These are phyloP conservation scores for Trichoderma gracile DNA, from an alignment of 2,329 filamentous ascomycete genomes.

Conservation along the genomic window DNA sequence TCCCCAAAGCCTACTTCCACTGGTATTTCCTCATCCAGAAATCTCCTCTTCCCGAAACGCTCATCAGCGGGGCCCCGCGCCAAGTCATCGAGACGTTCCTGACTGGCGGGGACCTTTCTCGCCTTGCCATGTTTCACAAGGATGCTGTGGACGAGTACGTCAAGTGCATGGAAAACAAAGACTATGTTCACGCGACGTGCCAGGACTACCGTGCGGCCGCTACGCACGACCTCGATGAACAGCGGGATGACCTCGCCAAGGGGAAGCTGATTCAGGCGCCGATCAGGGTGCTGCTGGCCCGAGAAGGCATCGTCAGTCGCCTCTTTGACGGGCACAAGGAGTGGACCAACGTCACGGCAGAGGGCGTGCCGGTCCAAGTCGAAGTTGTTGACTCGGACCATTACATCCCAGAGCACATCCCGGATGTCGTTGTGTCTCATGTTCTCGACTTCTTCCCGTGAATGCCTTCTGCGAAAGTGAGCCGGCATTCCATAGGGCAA, in stretches of 20 bases:
- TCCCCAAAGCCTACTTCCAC: constrained; percentile 56
- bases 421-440: constrained; percentile 44
- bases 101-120: constrained; percentile 33
- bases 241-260: constrained; percentile 46
- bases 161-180: constrained; percentile 43
- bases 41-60: constrained; percentile 51
- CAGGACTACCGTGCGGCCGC: constrained; percentile 58
- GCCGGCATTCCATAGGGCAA: not conserved
- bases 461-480: not conserved
- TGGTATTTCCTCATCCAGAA: constrained; percentile 61
- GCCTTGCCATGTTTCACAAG: constrained; percentile 33
- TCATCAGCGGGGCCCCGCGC: constrained; percentile 43
- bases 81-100: constrained; percentile 47
- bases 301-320: constrained; percentile 49
- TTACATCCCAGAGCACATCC: constrained; percentile 54
- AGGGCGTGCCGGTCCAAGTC: constrained; percentile 42
- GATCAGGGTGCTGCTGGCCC: constrained; percentile 53
- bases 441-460: constrained; percentile 5
- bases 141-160: constrained; percentile 45
- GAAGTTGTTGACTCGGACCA: constrained; percentile 49
- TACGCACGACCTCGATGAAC: constrained; percentile 53
- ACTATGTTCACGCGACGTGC: constrained; percentile 51
- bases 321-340: constrained; percentile 52
- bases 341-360: constrained; percentile 50
- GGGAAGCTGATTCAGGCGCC: constrained; percentile 49